A percentile compares a stretch with the other conserved stretches of the same genome.
Evolutionary conservation across 2,329 filamentous ascomycete species (phyloP).

Genomic region (Fusarium sp.): DNA sequence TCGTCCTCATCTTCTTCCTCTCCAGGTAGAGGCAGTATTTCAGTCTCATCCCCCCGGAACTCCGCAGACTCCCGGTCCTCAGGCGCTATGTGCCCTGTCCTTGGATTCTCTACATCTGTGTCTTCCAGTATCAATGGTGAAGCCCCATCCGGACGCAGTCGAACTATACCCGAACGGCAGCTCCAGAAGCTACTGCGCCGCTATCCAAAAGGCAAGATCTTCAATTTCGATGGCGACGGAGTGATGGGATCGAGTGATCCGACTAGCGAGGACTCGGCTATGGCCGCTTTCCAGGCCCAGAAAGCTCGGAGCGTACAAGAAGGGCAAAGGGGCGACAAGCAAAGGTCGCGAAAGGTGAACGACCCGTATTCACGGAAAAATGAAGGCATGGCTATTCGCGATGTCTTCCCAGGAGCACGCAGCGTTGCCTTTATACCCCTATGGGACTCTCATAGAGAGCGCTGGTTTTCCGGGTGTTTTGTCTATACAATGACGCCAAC

Average conservation of each 20-base stretch:
- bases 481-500: conserved; percentile 57
- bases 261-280: conserved; percentile 38
- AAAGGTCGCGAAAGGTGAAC: not conserved
- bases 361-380: conserved; percentile 24
- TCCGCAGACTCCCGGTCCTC: conserved; percentile 38
- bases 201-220: conserved; percentile 58
- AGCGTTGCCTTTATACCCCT: conserved; percentile 59
- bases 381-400: conserved; percentile 41
- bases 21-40: not conserved
- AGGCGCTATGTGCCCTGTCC: conserved; percentile 41
- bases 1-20: conserved; percentile 20
- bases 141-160: not conserved
- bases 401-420: conserved; percentile 54
- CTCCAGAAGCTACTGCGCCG: conserved; percentile 38
- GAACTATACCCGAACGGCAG: conserved; percentile 1
- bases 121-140: conserved; percentile 47
- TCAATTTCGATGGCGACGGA: conserved; percentile 54
- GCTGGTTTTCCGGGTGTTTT: conserved; percentile 61
- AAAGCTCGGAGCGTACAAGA: not conserved
- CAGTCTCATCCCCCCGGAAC: conserved; percentile 8
- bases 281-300: not conserved
- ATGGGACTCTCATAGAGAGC: conserved; percentile 56
- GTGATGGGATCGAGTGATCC: conserved; percentile 45
- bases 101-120: conserved; percentile 51
- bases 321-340: not conserved